Evolutionary conservation across 2,329 filamentous ascomycete species (phyloP).

Genomic region (Ophiosphaerella herpotricha): DNA sequence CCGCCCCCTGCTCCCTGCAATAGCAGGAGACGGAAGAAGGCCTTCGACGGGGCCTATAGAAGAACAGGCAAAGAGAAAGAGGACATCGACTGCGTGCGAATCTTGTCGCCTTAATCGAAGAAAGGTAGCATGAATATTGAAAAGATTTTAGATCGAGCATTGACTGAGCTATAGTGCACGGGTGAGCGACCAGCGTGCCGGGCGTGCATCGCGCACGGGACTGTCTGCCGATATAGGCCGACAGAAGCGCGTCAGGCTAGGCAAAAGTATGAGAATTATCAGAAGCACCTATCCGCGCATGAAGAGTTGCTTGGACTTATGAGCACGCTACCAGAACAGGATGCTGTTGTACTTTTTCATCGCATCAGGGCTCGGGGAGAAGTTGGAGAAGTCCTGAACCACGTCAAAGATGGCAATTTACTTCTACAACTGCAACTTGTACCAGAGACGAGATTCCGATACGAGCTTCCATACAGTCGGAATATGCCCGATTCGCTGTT

Average conservation of each 20-base stretch:
- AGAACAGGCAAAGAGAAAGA: no score
- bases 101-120: no score
- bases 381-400: slow-evolving; percentile 10
- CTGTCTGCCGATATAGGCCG: slow-evolving; percentile 11
- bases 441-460: slow-evolving; percentile 17
- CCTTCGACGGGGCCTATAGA: no score
- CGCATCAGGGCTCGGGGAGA: slow-evolving; percentile 19
- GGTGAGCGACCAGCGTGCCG: slow-evolving; percentile 10
- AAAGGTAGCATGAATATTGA: no score
- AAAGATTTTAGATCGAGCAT: background rate
- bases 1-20: no score
- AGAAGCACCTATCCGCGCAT: slow-evolving; percentile 8
- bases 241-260: slow-evolving; percentile 7
- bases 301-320: slow-evolving; percentile 17
- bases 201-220: slow-evolving; percentile 7
- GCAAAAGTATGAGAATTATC: slow-evolving; percentile 10
- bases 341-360: slow-evolving; percentile 15
- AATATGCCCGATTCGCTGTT: slow-evolving; percentile 8
- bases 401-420: slow-evolving; percentile 14
- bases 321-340: slow-evolving; percentile 11
- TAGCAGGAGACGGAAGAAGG: no score
- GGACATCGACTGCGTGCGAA: no score
- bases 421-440: slow-evolving; percentile 14
- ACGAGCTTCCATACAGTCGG: slow-evolving; percentile 17
- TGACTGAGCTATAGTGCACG: slow-evolving; percentile 11